These are phyloP conservation scores for Loxodes magnus DNA, from an alignment of 73 alveolate species.

Conservation along the genomic window DNA sequence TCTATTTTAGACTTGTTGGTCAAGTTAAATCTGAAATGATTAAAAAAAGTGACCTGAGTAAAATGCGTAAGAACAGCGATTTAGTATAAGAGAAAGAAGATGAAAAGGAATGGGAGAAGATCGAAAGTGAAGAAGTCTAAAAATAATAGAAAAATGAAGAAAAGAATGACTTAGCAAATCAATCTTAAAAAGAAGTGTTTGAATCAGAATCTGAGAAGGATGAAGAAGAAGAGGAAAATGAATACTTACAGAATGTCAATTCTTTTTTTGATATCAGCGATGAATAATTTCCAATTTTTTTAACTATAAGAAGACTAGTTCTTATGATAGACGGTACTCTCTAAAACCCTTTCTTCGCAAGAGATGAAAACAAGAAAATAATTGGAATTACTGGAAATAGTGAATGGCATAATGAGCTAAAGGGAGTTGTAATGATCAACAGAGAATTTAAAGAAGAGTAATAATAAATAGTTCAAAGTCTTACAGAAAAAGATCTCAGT, in stretches of 20 bases:
- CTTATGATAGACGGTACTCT: constrained; percentile 53
- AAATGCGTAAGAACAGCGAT: not conserved
- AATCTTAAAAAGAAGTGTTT: no score
- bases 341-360: constrained; percentile 41
- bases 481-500: constrained; percentile 22
- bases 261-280: constrained; percentile 38
- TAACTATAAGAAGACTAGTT: constrained; percentile 39
- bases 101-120: not conserved
- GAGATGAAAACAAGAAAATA: constrained; percentile 13
- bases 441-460: not conserved
- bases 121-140: not conserved
- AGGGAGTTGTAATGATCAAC: not conserved
- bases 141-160: constrained; percentile 30
- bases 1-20: constrained; percentile 31
- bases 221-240: constrained; percentile 42
- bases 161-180: no score
- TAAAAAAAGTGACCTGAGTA: constrained; percentile 12
- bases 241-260: constrained; percentile 7
- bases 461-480: constrained; percentile 6
- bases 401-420: constrained; percentile 33
- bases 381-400: constrained; percentile 21
- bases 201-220: constrained; percentile 25
- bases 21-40: constrained; percentile 34
- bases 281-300: constrained; percentile 54
- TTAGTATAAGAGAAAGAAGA: constrained; percentile 2